Percentiles rank a stretch among this genome's conserved stretches.
These are phyloP conservation scores for Carex scoparia DNA, from an alignment of 176 grass and related monocot species.

Conservation along the genomic window DNA sequence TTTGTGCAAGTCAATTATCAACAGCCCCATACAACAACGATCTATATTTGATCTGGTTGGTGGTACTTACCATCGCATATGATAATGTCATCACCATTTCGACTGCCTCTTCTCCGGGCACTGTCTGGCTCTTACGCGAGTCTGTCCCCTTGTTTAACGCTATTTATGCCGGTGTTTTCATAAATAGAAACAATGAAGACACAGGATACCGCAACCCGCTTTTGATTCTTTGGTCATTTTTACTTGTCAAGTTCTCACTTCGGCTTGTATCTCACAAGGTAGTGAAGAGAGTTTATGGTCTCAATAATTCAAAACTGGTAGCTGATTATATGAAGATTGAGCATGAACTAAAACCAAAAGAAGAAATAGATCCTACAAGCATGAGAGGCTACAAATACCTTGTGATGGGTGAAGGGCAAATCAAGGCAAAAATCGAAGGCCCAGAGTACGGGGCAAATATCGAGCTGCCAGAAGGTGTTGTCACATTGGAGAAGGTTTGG, in stretches of 20 bases:
- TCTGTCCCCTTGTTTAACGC: neutral
- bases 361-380: neutral
- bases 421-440: neutral
- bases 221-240: constrained; percentile 35
- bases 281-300: constrained; percentile 21
- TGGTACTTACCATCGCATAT: neutral
- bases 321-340: constrained; percentile 42
- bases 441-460: neutral
- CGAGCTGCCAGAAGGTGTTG: neutral
- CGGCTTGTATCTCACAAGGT: constrained; percentile 26
- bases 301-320: constrained; percentile 24
- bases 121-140: neutral
- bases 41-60: constrained; percentile 12
- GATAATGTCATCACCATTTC: constrained; percentile 8
- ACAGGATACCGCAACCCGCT: constrained; percentile 24
- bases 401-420: constrained; percentile 27
- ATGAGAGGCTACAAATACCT: constrained; percentile 33
- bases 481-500: constrained; percentile 15
- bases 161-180: neutral
- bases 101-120: neutral
- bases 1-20: neutral
- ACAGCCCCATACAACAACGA: neutral
- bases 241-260: constrained; percentile 29
- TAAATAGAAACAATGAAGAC: neutral
- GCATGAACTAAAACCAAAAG: neutral